Percentiles rank a stretch among this genome's conserved stretches.
phyloP scores from a whole-genome alignment of 176 grass and related monocot genomes.

The Cenchrus fungigraminus region DNA sequence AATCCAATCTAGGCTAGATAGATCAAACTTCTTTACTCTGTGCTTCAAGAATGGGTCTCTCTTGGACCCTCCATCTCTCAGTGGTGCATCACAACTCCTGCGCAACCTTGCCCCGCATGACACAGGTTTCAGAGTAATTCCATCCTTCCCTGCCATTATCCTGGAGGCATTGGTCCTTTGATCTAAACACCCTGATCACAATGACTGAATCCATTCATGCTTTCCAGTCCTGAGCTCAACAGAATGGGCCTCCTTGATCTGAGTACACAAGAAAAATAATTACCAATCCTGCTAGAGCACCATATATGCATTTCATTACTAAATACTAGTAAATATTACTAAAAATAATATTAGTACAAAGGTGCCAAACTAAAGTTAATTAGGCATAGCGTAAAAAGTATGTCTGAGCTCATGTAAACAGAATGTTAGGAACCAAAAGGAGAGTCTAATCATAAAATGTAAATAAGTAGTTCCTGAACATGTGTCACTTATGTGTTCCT shows the following conservation, averaged over 20 bases:
- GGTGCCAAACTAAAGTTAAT: conserved; percentile 53
- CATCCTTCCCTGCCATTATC: conserved; percentile 66
- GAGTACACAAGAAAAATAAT: conserved; percentile 25
- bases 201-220: conserved; percentile 36
- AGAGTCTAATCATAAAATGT: conserved; percentile 25
- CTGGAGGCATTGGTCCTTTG: conserved; percentile 39
- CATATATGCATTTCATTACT: background rate
- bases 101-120: conserved; percentile 64
- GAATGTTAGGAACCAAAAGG: conserved; percentile 41
- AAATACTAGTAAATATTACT: conserved; percentile 28
- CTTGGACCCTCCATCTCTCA: conserved; percentile 36
- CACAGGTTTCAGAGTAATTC: conserved; percentile 56
- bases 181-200: conserved; percentile 32
- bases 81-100: conserved; percentile 51
- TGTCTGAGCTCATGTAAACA: conserved; percentile 47
- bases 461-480: conserved; percentile 32
- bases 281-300: conserved; percentile 26
- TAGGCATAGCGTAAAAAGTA: conserved; percentile 22
- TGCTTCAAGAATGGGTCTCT: conserved; percentile 75
- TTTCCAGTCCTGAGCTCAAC: conserved; percentile 55
- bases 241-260: conserved; percentile 62
- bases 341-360: conserved; percentile 25
- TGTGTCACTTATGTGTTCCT: conserved; percentile 14
- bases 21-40: conserved; percentile 80
- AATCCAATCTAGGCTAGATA: conserved; percentile 88